A percentile compares a stretch with the other conserved stretches of the same genome.
These are phyloP conservation scores for Adansonia rubrostipa DNA, from an alignment of 441 rosid genomes.

Conservation along the genomic window DNA sequence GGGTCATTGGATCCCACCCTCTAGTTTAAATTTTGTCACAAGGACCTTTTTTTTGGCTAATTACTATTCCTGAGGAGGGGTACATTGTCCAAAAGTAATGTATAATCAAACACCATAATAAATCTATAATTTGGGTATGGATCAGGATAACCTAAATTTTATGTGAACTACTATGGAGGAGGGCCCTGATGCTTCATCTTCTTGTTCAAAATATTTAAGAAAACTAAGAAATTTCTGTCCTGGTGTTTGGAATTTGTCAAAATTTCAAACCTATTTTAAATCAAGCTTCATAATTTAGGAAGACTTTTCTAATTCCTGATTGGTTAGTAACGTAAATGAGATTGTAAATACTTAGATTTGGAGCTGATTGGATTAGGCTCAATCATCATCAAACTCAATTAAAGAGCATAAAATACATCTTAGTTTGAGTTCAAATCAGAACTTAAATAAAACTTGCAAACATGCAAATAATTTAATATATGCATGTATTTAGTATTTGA, in stretches of 20 bases:
- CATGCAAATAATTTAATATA: neutral
- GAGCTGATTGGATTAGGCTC: neutral
- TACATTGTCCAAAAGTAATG: conserved; percentile 34
- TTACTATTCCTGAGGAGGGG: conserved; percentile 54
- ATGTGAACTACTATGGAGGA: neutral
- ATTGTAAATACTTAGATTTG: neutral
- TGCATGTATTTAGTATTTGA: conserved; percentile 1
- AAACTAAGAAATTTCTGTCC: neutral
- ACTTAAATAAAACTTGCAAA: neutral
- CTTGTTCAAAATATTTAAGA: neutral
- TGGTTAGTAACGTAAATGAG: neutral
- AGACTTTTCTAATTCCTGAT: neutral
- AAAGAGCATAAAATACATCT: neutral
- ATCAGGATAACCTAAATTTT: neutral
- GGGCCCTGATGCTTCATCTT: neutral
- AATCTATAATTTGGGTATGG: neutral
- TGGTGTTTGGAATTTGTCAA: neutral
- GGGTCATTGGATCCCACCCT: neutral
- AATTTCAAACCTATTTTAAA: neutral
- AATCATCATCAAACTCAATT: neutral
- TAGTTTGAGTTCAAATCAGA: neutral
- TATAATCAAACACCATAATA: neutral
- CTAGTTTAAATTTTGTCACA: neutral
- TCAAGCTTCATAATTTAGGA: neutral
- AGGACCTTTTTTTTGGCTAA: neutral